Base-by-base conservation (phyloP, 768 basidiomycete genomes). In the Russula vinacea region DNA sequence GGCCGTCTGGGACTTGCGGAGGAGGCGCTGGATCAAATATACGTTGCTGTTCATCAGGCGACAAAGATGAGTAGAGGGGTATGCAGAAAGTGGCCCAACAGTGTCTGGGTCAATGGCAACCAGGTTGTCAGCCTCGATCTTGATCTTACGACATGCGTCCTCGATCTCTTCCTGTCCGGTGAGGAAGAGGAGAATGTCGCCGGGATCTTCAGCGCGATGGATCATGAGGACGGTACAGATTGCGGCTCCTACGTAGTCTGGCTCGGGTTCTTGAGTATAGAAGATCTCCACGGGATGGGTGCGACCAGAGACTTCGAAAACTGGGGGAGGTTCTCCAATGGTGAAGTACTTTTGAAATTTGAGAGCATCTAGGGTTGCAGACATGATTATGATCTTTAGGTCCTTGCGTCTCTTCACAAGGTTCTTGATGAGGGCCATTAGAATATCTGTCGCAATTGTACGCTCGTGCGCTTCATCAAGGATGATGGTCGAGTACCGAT, bases 81-180 rank as follows among this genome's bases (percentile, higher is more conserved):
- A 99, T 85, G 73, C 95, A 98, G 2, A 74, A 45, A 98, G 77
- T 0, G 95, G 94, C 5, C 97, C 96, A 24, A 95, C 88, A 13
- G 85, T 78, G 29, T 84, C 82, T 1, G 87, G 82, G 67, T 90
- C 85, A 55, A 84, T 81, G 69, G 86, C 85, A 45, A 83, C 62
- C 5, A 98, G 79, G 67, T 93, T 88, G 67, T 98, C 94, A 0
- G 89, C 94, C 71, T 98, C 94, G 2, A 88, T 74, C 71, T 90
- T 91, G 72, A 99, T 94, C 74, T 94, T 97, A 49, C 90, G 79
- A 74, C 96, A 99, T 0, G 92, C 87, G 69, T 96, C 94, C 71
- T 98, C 95, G 66, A 98, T 98, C 76, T 99, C 96, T 71, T 98
- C 95, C 73, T 98, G 95, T 73, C 96, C 96, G 0, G 97, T 98